Conservation (phyloP, 225 moss, liverwort and hornwort genomes). For the Straminergon stramineum region DNA sequence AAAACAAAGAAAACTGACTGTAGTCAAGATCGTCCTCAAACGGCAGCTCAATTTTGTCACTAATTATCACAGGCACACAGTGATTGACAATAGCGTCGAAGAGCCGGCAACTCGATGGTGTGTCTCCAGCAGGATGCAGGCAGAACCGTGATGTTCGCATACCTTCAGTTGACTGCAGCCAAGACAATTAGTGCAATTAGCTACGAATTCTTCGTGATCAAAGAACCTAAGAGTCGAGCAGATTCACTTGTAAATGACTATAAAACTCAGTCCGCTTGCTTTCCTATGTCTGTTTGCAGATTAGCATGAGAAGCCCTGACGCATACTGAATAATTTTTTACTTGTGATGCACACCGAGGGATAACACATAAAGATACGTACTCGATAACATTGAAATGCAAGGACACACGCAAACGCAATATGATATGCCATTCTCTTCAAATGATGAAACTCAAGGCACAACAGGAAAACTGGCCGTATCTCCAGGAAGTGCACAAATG, state of each 20-base stretch:
- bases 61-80: conserved; percentile 83
- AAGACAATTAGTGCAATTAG: background rate
- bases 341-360: background rate
- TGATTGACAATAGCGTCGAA: conserved; percentile 91
- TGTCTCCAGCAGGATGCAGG: conserved; percentile 88
- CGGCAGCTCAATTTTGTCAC: conserved; percentile 78
- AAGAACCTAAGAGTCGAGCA: background rate
- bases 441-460: background rate
- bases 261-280: background rate
- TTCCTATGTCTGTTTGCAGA: background rate
- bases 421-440: background rate
- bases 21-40: conserved; percentile 83
- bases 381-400: background rate
- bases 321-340: background rate
- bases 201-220: background rate
- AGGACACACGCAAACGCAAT: background rate
- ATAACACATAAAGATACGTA: background rate
- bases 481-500: background rate
- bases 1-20: conserved; percentile 61
- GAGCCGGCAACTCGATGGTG: conserved; percentile 85
- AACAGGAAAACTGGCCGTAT: background rate
- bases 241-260: background rate
- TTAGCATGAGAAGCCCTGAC: background rate
- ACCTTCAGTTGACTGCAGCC: conserved; percentile 55
- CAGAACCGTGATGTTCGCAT: conserved; percentile 75